Evolutionary conservation across 225 moss, liverwort and hornwort species (phyloP).

Genomic region (Sphagnum tenellum): DNA sequence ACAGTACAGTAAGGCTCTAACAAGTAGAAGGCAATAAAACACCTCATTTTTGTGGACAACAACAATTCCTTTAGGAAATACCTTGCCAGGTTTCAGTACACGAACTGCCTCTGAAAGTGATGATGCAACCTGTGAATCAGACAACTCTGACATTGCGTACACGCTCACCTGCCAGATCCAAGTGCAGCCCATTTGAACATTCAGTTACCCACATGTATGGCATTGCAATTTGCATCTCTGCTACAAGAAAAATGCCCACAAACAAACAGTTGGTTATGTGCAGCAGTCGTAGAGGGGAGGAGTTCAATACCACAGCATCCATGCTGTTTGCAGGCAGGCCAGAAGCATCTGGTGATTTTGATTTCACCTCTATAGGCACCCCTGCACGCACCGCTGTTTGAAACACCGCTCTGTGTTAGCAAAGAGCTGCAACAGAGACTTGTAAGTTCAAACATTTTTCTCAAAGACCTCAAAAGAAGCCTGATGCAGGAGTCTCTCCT

Average conservation of each 20-base stretch:
- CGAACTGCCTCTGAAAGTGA: slow-evolving; percentile 66
- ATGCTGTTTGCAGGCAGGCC: slow-evolving; percentile 60
- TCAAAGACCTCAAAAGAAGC: no score
- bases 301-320: slow-evolving; percentile 82
- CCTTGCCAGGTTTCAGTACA: slow-evolving; percentile 94
- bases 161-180: slow-evolving; percentile 72
- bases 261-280: no score
- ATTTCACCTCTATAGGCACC: slow-evolving; percentile 63
- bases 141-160: slow-evolving; percentile 66
- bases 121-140: slow-evolving; percentile 50
- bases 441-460: no score
- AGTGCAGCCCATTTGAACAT: no score
- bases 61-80: slow-evolving; percentile 6
- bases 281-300: no score
- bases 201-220: no score
- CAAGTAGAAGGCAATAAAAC: not conserved
- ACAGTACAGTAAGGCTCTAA: not conserved
- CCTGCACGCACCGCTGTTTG: slow-evolving; percentile 64
- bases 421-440: not conserved
- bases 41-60: not conserved
- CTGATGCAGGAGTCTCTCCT: no score
- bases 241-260: no score
- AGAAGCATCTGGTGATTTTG: slow-evolving; percentile 29
- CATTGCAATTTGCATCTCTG: no score
- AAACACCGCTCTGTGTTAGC: not conserved